Evolutionary conservation across 305 asterid genomes (phyloP).

Genomic region (Euphrasia arctica): DNA sequence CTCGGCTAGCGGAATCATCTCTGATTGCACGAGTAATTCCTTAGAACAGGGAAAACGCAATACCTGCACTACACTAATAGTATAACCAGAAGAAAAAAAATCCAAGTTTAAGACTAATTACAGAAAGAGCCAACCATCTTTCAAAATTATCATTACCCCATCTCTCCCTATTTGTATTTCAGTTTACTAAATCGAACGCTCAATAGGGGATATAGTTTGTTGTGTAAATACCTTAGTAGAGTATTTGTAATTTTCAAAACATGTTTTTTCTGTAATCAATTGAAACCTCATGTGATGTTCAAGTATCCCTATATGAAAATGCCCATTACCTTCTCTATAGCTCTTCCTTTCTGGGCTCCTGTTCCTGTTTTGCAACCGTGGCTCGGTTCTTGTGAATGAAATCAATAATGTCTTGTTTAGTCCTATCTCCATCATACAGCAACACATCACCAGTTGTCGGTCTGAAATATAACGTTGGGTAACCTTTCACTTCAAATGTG

Average conservation of each 20-base stretch:
- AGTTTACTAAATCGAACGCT: no score
- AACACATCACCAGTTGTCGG: slow-evolving; percentile 59
- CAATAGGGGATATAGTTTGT: no score
- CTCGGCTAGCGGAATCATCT: no score
- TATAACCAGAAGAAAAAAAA: neutral
- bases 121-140: no score
- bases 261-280: no score
- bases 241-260: no score
- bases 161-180: no score
- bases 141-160: no score
- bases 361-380: slow-evolving; percentile 23
- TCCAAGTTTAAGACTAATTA: neutral
- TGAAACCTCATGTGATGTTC: no score
- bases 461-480: slow-evolving; percentile 75
- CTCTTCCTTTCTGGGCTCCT: slow-evolving; percentile 62
- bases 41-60: neutral
- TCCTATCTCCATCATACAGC: slow-evolving; percentile 62
- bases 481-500: slow-evolving; percentile 65
- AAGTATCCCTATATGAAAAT: neutral
- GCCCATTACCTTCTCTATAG: slow-evolving; percentile 42
- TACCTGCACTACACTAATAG: slow-evolving; percentile 25
- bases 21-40: no score
- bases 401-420: slow-evolving; percentile 62
- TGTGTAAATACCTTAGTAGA: no score
- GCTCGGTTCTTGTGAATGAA: slow-evolving; percentile 68